Evolutionary conservation across 2,329 filamentous ascomycete species (phyloP).

Genomic region (Periglandula ipomoeae): DNA sequence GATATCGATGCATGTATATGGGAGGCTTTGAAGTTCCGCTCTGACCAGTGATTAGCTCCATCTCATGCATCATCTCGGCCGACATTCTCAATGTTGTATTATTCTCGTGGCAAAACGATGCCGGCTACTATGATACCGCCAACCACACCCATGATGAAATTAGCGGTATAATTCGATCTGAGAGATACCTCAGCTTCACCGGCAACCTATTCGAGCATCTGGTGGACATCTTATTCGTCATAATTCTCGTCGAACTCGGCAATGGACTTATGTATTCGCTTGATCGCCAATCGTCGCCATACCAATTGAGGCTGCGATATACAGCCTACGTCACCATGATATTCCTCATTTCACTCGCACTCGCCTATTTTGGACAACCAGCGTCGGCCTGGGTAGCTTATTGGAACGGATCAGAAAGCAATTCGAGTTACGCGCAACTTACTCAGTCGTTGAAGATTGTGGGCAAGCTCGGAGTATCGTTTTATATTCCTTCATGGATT

Average conservation of each 20-base stretch:
- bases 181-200: constrained; percentile 8
- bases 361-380: constrained; percentile 9
- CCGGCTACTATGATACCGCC: constrained; percentile 7
- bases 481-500: constrained; percentile 8
- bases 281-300: constrained; percentile 1
- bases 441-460: constrained; percentile 7
- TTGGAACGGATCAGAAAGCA: constrained; percentile 8
- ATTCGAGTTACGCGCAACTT: constrained; percentile 8
- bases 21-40: background rate
- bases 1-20: too few relatives aligned
- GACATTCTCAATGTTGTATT: constrained; percentile 7
- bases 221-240: constrained; percentile 4
- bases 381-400: constrained; percentile 7
- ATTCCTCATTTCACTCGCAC: background rate
- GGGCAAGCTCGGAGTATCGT: constrained; percentile 6
- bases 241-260: constrained; percentile 7
- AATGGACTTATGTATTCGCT: constrained; percentile 7
- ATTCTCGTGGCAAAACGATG: constrained; percentile 9
- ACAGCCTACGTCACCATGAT: background rate
- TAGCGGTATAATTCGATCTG: constrained; percentile 6
- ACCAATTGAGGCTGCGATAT: constrained; percentile 6
- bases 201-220: constrained; percentile 9
- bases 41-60: constrained; percentile 2
- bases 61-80: constrained; percentile 7
- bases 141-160: constrained; percentile 8